Base-by-base conservation (phyloP, 164 flowering plant species). In the Tetrastigma voinierianum region DNA sequence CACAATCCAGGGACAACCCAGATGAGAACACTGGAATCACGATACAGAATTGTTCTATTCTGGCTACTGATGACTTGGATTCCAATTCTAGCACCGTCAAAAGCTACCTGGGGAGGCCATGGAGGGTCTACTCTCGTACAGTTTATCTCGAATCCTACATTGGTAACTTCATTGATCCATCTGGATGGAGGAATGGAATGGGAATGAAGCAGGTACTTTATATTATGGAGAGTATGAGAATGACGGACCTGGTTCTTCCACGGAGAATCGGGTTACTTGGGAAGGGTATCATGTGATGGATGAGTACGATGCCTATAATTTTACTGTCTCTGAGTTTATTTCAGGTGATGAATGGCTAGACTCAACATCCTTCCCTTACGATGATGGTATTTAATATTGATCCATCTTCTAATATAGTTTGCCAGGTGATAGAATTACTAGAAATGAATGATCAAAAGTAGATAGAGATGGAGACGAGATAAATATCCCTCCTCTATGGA, bases 21-120 rank as follows among this genome's bases (percentile, higher is more conserved):
- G 81, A 86, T 16, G 89, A 86, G 76, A 62, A 61, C 74, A 88
- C 98, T 0, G 97, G 98, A 5, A 83, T 90, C n/a, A n/a, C 18
- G 84, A 93, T 0, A 78, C 91, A 91, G 65, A 88, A 91, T 44
- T 91, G 97, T 59, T 74, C 93, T 0, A 75, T 93, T n/a, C n/a
- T 82, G 47, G 80, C 90, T 0, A 59, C 88, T 0, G 83, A 83
- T 0, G 96, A 88, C 0, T 64, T 93, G 61, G 64, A 76, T 20
- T 32, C 70, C 1, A 82, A n/a, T n/a, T 67, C 65, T 0, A 44
- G 45, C 23, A 20, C 1, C 1, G 78, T 86, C 2, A 83, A 79
- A 66, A 88, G 87, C 69, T 93, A 81, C 59, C 76, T 93, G 0
- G 98, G 98, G 1, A 76, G 97, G 73, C 98, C 98, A 2, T 93